Percentiles rank a stretch among this genome's conserved stretches.
These are phyloP conservation scores for Macroventuria anomochaeta DNA, from an alignment of 2,329 filamentous ascomycete species.

Conservation along the genomic window DNA sequence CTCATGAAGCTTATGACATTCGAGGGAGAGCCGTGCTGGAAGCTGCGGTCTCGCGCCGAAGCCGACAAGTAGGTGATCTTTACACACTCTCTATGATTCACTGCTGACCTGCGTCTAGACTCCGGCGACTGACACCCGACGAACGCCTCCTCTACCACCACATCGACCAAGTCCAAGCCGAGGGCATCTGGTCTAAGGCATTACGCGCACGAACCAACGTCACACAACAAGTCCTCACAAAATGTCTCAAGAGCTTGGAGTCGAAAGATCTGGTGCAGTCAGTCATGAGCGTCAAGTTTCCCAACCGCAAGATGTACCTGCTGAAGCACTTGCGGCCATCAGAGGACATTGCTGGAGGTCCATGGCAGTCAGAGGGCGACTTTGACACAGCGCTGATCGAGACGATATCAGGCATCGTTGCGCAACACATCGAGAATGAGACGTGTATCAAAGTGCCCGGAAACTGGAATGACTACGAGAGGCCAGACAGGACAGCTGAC, in stretches of 20 bases:
- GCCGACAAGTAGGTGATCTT: slow-evolving; percentile 43
- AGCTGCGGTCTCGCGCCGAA: slow-evolving; percentile 43
- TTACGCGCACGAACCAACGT: slow-evolving; percentile 81
- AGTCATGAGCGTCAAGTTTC: slow-evolving; percentile 90
- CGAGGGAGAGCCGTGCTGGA: slow-evolving; percentile 48
- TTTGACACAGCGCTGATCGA: slow-evolving; percentile 89
- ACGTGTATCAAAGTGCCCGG: slow-evolving; percentile 69
- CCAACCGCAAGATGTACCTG: slow-evolving; percentile 95
- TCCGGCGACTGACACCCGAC: slow-evolving; percentile 62
- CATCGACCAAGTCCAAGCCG: slow-evolving; percentile 83
- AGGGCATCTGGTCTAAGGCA: slow-evolving; percentile 89
- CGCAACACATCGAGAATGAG: slow-evolving; percentile 72
- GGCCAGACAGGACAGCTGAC: slow-evolving; percentile 44
- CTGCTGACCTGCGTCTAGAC: slow-evolving; percentile 33
- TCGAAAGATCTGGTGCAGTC: slow-evolving; percentile 81
- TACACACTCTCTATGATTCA: neutral
- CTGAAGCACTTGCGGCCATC: slow-evolving; percentile 82
- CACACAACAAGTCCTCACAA: slow-evolving; percentile 82
- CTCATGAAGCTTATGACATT: slow-evolving; percentile 49
- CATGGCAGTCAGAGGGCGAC: slow-evolving; percentile 92
- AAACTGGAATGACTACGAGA: slow-evolving; percentile 51
- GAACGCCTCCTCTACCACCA: slow-evolving; percentile 87
- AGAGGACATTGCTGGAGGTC: slow-evolving; percentile 89
- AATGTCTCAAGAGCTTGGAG: slow-evolving; percentile 83
- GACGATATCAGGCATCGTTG: slow-evolving; percentile 74